A percentile compares a stretch with the other conserved stretches of the same genome.
Evolutionary conservation across 352 stramenopile species (phyloP).

Genomic region (Globisporangium takayamanum): DNA sequence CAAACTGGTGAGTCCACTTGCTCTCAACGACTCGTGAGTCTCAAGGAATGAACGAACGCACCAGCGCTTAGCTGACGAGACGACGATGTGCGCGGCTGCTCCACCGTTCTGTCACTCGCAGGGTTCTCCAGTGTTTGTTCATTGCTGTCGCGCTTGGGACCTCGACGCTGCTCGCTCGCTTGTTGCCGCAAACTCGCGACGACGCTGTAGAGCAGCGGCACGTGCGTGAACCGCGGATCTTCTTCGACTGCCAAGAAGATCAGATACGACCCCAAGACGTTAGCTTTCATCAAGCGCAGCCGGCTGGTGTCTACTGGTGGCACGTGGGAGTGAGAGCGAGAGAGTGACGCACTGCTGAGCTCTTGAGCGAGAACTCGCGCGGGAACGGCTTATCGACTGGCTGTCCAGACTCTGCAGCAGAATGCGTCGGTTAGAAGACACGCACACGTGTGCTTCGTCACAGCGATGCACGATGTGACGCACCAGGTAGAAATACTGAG

Average conservation of each 20-base stretch:
- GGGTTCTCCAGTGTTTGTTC: too few relatives aligned
- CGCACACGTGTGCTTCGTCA: not conserved
- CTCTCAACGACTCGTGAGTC: not conserved
- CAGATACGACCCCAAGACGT: not conserved
- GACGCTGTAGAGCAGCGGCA: conserved; percentile 84
- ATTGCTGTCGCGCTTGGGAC: not conserved
- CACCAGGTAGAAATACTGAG: conserved; percentile 81
- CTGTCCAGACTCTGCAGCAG: conserved; percentile 64
- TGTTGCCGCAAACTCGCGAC: conserved; percentile 43
- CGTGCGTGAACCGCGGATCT: conserved; percentile 53
- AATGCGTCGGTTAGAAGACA: not conserved
- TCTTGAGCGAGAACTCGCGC: conserved; percentile 79
- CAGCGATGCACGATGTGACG: not conserved
- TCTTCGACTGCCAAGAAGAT: conserved; percentile 34
- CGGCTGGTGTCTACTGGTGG: not conserved
- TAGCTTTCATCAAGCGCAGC: not conserved
- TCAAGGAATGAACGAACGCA: not conserved
- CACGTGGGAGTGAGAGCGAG: not conserved
- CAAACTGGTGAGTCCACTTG: not conserved
- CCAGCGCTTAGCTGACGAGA: not conserved
- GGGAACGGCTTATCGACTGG: conserved; percentile 73
- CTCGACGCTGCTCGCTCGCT: conserved; percentile 9
- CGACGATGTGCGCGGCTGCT: not conserved
- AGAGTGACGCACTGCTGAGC: conserved; percentile 40
- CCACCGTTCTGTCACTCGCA: too few relatives aligned